Percentiles rank a stretch among this genome's conserved stretches.
Conservation (phyloP, 202 grass and related monocot species). For the Musa balbisiana region DNA sequence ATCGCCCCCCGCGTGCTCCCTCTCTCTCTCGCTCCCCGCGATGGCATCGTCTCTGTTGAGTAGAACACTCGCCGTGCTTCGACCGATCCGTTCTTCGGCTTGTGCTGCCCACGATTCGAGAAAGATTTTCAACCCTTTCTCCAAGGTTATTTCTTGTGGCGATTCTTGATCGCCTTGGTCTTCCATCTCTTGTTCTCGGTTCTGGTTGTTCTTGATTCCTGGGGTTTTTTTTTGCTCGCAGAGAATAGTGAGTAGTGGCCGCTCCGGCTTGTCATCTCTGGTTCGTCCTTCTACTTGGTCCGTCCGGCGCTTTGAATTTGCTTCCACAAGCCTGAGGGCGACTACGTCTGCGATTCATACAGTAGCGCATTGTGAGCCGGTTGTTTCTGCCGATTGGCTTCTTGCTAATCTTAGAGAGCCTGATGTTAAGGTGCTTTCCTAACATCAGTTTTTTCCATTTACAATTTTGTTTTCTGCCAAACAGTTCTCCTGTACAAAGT, state of each 20-base stretch:
- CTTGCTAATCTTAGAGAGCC: constrained; percentile 74
- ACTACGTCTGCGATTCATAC: constrained; percentile 27
- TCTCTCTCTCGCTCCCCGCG: neutral
- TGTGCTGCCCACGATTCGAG: neutral
- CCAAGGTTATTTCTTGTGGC: neutral
- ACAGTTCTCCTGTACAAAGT: no score
- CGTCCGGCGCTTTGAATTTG: neutral
- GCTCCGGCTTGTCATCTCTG: neutral
- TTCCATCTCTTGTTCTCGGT: neutral
- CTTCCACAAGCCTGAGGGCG: constrained; percentile 12
- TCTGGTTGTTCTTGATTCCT: neutral
- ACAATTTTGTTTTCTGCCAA: neutral
- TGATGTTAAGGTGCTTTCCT: constrained; percentile 50
- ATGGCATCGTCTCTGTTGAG: constrained; percentile 4
- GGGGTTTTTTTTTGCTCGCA: neutral
- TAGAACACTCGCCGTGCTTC: neutral
- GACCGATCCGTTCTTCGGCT: neutral
- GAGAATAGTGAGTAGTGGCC: neutral
- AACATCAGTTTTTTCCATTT: neutral
- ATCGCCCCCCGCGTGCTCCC: no score
- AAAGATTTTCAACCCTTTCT: neutral
- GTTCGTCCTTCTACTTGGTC: neutral
- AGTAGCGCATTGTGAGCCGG: constrained; percentile 42
- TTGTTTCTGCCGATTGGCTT: constrained; percentile 83
- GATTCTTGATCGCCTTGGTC: neutral